Evolutionary conservation across 2,329 filamentous ascomycete genomes (phyloP).

Genomic region (Stachybotrys chlorohalonatus): DNA sequence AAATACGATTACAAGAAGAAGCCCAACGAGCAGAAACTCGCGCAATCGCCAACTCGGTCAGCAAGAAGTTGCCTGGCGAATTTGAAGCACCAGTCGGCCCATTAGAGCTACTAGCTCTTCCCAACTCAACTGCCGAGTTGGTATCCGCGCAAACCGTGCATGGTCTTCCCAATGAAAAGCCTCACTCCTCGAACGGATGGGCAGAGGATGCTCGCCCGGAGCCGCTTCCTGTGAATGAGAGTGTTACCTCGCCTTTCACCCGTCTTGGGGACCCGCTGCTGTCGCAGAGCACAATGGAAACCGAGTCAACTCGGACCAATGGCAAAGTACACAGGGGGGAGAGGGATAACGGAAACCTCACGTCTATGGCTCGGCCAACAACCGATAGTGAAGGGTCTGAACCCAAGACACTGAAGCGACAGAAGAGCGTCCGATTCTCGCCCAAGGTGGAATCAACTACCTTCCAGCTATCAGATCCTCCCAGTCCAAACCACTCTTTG

Average conservation of each 20-base stretch:
- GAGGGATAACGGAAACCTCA: neutral
- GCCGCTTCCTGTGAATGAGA: neutral
- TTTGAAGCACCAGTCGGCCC: constrained; percentile 34
- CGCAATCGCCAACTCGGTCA: constrained; percentile 7
- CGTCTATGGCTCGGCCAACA: neutral
- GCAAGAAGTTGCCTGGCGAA: constrained; percentile 1
- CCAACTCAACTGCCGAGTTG: constrained; percentile 34
- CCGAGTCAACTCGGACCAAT: neutral
- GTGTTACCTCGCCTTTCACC: neutral
- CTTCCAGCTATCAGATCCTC: constrained; percentile 43
- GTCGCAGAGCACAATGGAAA: neutral
- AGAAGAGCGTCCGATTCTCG: constrained; percentile 64
- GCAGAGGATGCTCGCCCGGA: neutral
- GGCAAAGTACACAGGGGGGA: neutral
- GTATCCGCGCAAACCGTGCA: neutral
- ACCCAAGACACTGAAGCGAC: constrained; percentile 24
- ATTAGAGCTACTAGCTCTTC: constrained; percentile 37
- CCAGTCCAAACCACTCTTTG: constrained; percentile 29
- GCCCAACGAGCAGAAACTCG: constrained; percentile 19
- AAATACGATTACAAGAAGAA: constrained; percentile 43
- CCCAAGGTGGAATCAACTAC: constrained; percentile 57
- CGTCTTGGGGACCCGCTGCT: neutral
- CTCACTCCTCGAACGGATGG: neutral
- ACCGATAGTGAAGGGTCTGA: constrained; percentile 12
- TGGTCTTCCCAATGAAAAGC: neutral